phyloP scores from a whole-genome alignment of 306 rosid genomes.

The Sicyos edulis region DNA sequence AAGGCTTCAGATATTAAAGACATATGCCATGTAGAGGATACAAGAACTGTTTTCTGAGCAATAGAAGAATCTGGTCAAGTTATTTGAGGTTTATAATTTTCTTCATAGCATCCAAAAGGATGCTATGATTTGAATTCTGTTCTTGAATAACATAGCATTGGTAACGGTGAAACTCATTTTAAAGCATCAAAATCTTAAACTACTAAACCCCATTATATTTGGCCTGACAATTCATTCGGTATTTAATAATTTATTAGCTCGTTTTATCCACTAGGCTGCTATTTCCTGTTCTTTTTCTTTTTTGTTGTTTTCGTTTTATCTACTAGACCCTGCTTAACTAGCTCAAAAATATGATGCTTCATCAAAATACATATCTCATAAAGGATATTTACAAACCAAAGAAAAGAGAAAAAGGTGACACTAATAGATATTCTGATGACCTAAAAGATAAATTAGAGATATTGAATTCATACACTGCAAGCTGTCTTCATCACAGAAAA shows the following conservation, averaged over 20 bases:
- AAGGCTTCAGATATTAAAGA: neutral
- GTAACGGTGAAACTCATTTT: too few species aligned
- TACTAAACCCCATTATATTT: neutral
- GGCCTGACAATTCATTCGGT: neutral
- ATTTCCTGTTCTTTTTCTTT: neutral
- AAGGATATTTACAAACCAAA: neutral
- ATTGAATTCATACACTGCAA: slow-evolving; percentile 66
- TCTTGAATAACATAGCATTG: neutral
- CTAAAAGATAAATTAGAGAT: slow-evolving; percentile 15
- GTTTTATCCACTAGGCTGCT: neutral
- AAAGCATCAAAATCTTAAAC: neutral
- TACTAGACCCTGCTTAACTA: neutral
- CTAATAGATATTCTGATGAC: neutral
- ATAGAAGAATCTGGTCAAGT: neutral
- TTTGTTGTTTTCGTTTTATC: neutral
- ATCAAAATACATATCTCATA: neutral
- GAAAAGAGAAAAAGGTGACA: neutral
- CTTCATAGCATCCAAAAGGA: neutral
- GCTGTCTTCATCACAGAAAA: slow-evolving; percentile 84
- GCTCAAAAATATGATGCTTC: neutral
- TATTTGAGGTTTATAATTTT: neutral
- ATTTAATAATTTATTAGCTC: neutral
- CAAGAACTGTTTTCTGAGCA: neutral
- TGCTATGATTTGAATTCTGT: neutral
- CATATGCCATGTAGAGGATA: neutral